Percentiles rank a stretch among this genome's conserved stretches.
Conservation (phyloP, 1,139 yeast genomes). For the Pichia sp. region DNA sequence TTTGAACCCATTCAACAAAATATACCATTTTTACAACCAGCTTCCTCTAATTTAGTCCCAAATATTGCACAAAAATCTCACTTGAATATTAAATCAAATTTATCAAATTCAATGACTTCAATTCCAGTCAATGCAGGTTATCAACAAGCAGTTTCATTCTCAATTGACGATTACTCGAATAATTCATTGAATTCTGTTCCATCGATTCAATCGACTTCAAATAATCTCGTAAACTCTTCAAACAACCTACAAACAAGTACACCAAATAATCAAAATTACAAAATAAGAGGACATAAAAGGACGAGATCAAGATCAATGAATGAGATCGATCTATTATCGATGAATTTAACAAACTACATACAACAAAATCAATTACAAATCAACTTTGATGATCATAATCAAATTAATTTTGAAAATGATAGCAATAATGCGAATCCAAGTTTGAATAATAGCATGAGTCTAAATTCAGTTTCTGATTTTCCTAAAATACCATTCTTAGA, state of each 20-base stretch:
- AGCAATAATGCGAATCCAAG: no score
- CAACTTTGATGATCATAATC: not conserved
- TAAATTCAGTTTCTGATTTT: not conserved
- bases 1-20: no score
- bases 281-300: constrained; percentile 26
- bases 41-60: not conserved
- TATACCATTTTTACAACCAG: not conserved
- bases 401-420: not conserved
- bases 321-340: constrained; percentile 20
- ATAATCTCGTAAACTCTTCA: no score
- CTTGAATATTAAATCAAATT: not conserved
- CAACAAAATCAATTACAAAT: not conserved
- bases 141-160: not conserved
- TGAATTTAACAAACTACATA: not conserved
- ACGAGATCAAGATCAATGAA: constrained; percentile 29
- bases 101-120: not conserved
- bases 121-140: not conserved
- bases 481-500: not conserved
- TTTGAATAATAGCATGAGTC: no score
- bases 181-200: not conserved
- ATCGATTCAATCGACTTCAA: not conserved
- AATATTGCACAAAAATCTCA: not conserved
- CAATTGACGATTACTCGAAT: not conserved
- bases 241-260: not conserved
- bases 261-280: not conserved